A percentile compares a stretch with the other conserved stretches of the same genome.
Evolutionary conservation across 2,329 filamentous ascomycete species (phyloP).

Genomic region (Aspergillus clavatus): DNA sequence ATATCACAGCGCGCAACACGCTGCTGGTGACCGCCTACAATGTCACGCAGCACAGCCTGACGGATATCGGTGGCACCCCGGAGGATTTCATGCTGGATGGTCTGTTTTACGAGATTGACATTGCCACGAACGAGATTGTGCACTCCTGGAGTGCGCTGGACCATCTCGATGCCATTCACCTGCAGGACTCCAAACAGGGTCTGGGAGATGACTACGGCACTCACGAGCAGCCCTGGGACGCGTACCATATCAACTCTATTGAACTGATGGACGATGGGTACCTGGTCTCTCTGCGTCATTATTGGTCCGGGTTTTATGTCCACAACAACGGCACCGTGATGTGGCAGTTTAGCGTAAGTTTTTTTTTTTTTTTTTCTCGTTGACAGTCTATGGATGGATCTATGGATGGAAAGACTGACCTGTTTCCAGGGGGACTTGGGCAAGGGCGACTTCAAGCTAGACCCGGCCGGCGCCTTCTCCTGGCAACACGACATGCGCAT

Average conservation of each 20-base stretch:
- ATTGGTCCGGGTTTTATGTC: conserved; percentile 30
- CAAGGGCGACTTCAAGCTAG: conserved; percentile 24
- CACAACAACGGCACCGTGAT: conserved; percentile 27
- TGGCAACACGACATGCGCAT: conserved; percentile 37
- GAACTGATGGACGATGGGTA: conserved; percentile 29
- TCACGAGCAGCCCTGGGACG: conserved; percentile 29
- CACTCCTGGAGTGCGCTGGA: conserved; percentile 33
- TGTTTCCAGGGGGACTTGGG: conserved; percentile 18
- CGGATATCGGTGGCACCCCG: conserved; percentile 25
- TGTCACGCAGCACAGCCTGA: conserved; percentile 30
- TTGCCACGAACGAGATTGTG: conserved; percentile 31
- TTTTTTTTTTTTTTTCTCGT: neutral
- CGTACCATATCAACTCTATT: conserved; percentile 36
- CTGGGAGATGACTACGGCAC: conserved; percentile 15
- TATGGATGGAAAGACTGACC: conserved; percentile 3
- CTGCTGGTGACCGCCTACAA: conserved; percentile 34
- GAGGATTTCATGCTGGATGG: conserved; percentile 31
- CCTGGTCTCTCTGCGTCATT: conserved; percentile 34
- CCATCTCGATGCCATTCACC: conserved; percentile 26
- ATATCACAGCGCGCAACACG: conserved; percentile 30
- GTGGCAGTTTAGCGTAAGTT: conserved; percentile 24
- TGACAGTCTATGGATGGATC: no score
- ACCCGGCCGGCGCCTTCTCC: conserved; percentile 18
- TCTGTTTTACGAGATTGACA: conserved; percentile 33
- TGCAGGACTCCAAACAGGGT: conserved; percentile 24